Conservation (phyloP, 495 filamentous ascomycete genomes). For the Xylaria nigripes region DNA sequence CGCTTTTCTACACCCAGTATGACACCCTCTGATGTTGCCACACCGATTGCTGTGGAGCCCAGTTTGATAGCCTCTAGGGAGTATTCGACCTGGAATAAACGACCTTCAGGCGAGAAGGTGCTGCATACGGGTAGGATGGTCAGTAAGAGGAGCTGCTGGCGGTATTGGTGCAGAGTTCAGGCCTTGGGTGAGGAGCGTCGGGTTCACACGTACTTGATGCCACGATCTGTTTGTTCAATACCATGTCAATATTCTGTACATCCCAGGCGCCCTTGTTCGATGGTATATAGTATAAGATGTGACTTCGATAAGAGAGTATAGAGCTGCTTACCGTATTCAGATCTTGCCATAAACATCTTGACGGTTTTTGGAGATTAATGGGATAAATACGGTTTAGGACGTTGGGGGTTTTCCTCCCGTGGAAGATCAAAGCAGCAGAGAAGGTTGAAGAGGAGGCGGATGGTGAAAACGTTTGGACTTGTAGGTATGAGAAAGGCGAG, state of each 20-base stretch:
- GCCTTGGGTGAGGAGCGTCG: constrained; percentile 1
- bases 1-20: constrained; percentile 98
- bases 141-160: not conserved
- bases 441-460: not conserved
- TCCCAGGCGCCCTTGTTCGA: not conserved
- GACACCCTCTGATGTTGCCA: constrained; percentile 87
- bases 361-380: constrained; percentile 23
- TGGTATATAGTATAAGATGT: not conserved
- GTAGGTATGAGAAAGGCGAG: not conserved
- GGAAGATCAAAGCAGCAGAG: not conserved
- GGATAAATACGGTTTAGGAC: not conserved
- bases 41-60: constrained; percentile 94
- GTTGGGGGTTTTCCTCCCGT: not conserved
- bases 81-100: constrained; percentile 99
- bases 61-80: constrained; percentile 99
- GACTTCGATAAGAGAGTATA: not conserved
- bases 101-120: constrained; percentile 99
- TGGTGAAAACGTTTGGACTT: constrained; percentile 14
- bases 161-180: constrained; percentile 2
- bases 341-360: constrained; percentile 99
- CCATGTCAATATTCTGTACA: constrained; percentile 4
- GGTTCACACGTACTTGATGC: constrained; percentile 75
- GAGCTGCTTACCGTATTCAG: constrained; percentile 79
- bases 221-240: constrained; percentile 63
- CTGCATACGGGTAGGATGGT: constrained; percentile 40